Conservation (phyloP, 768 basidiomycete genomes). For the Amanita fuliginea region DNA sequence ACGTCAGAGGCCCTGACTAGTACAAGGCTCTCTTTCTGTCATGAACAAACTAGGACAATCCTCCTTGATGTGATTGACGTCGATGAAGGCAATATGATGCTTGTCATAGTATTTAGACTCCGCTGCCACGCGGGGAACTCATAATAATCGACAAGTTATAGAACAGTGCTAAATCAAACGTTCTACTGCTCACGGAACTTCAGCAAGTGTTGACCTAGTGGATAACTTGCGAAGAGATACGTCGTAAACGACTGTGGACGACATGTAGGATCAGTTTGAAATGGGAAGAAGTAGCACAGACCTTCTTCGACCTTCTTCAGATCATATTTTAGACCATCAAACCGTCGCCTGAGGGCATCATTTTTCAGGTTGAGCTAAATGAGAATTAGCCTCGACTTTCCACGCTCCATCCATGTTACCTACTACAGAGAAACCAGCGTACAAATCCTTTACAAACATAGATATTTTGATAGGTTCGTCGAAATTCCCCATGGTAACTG, state of each 20-base stretch:
- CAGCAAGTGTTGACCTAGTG: not conserved
- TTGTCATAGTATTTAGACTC: slow-evolving; percentile 8
- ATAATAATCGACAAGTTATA: not conserved
- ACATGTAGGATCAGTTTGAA: not conserved
- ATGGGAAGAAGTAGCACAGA: slow-evolving; percentile 14
- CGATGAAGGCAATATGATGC: slow-evolving; percentile 3
- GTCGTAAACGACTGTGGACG: slow-evolving; percentile 65
- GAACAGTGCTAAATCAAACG: not conserved
- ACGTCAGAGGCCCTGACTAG: not conserved
- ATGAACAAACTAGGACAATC: slow-evolving; percentile 7
- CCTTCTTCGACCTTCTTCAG: slow-evolving; percentile 88
- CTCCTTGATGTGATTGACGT: slow-evolving; percentile 9
- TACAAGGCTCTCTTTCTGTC: slow-evolving; percentile 5
- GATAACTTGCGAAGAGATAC: slow-evolving; percentile 62
- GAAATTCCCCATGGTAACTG: slow-evolving; percentile 75
- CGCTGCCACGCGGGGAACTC: not conserved
- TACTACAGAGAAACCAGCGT: slow-evolving; percentile 80
- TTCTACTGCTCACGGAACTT: not conserved
- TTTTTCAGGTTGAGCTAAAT: slow-evolving; percentile 73
- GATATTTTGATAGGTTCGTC: slow-evolving; percentile 74
- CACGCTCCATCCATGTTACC: slow-evolving; percentile 4
- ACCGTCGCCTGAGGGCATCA: slow-evolving; percentile 61
- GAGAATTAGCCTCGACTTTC: not conserved
- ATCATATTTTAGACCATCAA: slow-evolving; percentile 78
- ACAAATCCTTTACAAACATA: slow-evolving; percentile 68